phyloP scores from a whole-genome alignment of 2,329 filamentous ascomycete genomes.

The Mycosphaerella arachidis region DNA sequence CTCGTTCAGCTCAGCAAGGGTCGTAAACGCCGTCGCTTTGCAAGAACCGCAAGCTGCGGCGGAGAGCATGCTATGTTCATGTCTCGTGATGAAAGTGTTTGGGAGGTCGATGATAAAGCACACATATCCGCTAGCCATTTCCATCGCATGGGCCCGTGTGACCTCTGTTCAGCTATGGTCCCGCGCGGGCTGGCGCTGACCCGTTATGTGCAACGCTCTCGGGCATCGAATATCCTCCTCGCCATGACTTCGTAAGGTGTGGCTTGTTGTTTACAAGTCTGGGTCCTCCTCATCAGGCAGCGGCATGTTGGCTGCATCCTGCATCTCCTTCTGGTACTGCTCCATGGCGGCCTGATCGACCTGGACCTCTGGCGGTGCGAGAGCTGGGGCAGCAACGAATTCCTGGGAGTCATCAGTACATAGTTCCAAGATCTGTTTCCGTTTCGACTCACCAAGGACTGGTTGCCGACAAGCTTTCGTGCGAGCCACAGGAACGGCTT shows the following conservation, averaged over 20 bases:
- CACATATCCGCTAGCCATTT: slow-evolving; percentile 26
- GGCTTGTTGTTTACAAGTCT: slow-evolving; percentile 44
- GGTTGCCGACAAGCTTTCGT: slow-evolving; percentile 95
- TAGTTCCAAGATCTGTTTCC: background rate
- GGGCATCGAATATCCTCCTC: slow-evolving; percentile 10
- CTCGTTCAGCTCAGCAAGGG: slow-evolving; percentile 19
- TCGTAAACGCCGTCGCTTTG: slow-evolving; percentile 26
- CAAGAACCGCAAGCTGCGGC: slow-evolving; percentile 15
- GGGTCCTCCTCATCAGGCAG: slow-evolving; percentile 93
- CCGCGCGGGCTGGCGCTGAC: slow-evolving; percentile 14
- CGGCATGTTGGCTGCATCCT: slow-evolving; percentile 70
- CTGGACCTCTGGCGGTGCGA: slow-evolving; percentile 86
- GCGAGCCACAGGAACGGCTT: slow-evolving; percentile 99
- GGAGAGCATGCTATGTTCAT: slow-evolving; percentile 14
- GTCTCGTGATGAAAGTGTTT: slow-evolving; percentile 16
- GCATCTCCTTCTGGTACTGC: slow-evolving; percentile 86
- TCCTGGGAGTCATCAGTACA: slow-evolving; percentile 56
- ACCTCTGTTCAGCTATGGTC: slow-evolving; percentile 19
- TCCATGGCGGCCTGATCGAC: slow-evolving; percentile 80
- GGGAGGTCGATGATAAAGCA: slow-evolving; percentile 21
- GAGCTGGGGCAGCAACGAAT: slow-evolving; percentile 90
- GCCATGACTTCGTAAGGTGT: slow-evolving; percentile 21
- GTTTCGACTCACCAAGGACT: slow-evolving; percentile 61
- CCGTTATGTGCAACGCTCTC: slow-evolving; percentile 18
- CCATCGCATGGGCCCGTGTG: slow-evolving; percentile 25